phyloP scores from a whole-genome alignment of 2,329 filamentous ascomycete species.

The Fusarium mangiferae region DNA sequence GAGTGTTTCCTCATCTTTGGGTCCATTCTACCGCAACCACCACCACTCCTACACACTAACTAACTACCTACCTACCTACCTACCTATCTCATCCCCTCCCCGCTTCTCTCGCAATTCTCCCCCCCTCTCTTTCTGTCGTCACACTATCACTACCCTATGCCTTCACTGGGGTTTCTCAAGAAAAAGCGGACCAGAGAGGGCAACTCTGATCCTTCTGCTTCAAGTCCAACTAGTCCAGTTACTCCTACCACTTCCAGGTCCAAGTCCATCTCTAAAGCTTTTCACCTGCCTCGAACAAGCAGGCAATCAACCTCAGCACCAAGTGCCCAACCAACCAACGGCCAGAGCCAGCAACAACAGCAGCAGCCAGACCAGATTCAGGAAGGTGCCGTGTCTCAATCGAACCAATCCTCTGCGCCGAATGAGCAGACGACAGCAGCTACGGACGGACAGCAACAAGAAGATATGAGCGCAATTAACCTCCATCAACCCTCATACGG shows the following conservation, averaged over 20 bases:
- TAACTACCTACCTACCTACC: slow-evolving; percentile 4
- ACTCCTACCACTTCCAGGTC: slow-evolving; percentile 64
- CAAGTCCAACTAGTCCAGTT: slow-evolving; percentile 72
- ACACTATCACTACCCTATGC: slow-evolving; percentile 69
- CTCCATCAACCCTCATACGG: slow-evolving; percentile 43
- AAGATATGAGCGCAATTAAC: slow-evolving; percentile 45
- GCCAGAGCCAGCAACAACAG: slow-evolving; percentile 26
- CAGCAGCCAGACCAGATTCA: slow-evolving; percentile 41
- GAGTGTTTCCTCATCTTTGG: slow-evolving; percentile 35
- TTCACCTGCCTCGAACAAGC: slow-evolving; percentile 55
- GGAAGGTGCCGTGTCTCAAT: slow-evolving; percentile 33
- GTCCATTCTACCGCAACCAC: slow-evolving; percentile 26
- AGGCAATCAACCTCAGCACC: slow-evolving; percentile 42
- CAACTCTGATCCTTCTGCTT: slow-evolving; percentile 74
- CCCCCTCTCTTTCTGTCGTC: slow-evolving; percentile 33
- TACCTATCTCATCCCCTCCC: slow-evolving; percentile 29
- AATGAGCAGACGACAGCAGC: slow-evolving; percentile 34
- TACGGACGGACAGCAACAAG: slow-evolving; percentile 38
- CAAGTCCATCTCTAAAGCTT: slow-evolving; percentile 59
- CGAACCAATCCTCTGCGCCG: slow-evolving; percentile 26
- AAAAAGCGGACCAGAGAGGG: slow-evolving; percentile 98
- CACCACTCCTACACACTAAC: slow-evolving; percentile 6
- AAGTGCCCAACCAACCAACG: slow-evolving; percentile 24
- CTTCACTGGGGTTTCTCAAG: slow-evolving; percentile 94
- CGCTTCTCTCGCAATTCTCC: slow-evolving; percentile 19